These are phyloP conservation scores for Oryza rufipogon DNA, from an alignment of 176 grass and related monocot species.

Conservation along the genomic window DNA sequence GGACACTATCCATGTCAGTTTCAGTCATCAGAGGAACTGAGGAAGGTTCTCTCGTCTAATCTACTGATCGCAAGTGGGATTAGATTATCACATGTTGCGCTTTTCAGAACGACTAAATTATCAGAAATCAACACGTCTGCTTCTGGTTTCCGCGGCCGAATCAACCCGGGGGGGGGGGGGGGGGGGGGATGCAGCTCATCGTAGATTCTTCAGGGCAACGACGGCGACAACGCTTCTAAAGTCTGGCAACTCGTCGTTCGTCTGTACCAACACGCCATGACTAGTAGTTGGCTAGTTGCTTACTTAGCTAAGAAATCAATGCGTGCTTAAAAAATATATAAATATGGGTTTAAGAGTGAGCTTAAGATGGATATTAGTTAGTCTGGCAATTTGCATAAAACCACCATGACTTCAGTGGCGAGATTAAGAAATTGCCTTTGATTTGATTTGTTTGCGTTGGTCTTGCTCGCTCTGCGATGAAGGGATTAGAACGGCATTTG, in stretches of 20 bases:
- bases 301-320: neutral
- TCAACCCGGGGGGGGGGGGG: too few species aligned
- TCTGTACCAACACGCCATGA: neutral
- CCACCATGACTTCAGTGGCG: neutral
- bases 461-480: neutral
- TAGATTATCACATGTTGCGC: neutral
- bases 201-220: slow-evolving; percentile 3
- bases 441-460: neutral
- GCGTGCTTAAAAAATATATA: neutral
- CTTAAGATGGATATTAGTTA: neutral
- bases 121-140: neutral
- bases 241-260: neutral
- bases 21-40: neutral
- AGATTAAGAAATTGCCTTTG: neutral
- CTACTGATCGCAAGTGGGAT: neutral
- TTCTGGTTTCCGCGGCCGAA: neutral
- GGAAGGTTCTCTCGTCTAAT: neutral
- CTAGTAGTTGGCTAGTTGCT: neutral
- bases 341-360: neutral
- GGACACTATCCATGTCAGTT: neutral
- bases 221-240: neutral
- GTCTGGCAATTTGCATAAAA: neutral
- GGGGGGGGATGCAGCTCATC: neutral
- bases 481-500: neutral
- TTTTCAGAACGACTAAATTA: neutral